Base-by-base conservation (phyloP, 352 stramenopile species). In the Phytopythium ostracodes region DNA sequence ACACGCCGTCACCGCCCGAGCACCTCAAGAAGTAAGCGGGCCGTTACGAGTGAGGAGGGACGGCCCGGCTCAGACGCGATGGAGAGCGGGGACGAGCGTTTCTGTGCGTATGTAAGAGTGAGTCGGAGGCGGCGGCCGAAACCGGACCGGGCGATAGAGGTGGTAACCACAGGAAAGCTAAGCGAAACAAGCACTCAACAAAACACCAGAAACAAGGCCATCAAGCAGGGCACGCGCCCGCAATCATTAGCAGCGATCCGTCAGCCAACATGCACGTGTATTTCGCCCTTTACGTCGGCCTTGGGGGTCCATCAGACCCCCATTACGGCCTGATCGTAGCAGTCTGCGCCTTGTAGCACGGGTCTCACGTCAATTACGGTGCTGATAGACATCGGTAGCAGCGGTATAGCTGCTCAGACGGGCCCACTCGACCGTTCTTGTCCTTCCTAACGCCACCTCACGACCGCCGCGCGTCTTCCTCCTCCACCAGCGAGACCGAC, bases 1-100 rank as follows among this genome's bases (percentile, higher is more conserved):
- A 84, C 69, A 74, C 73, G 68, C 84, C 84, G 17, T 73, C 77
- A 40, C 75, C 84, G 43, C 84, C 84, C 33, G 75, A 82, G 60
- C 75, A 88, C 64, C 68, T 90, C 29, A 79, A 91, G 70, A 74
- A 86, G 52, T 70, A 72, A 36, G 51, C 51, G 31, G 17, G 7
- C 1, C n/a, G 8, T 20, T 5, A 38, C 7, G 29, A 7, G 29
- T 7, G 29, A 33, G 29, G 33, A 10, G 33, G 33, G 14, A 14
- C 33, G 33, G 25, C 49, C 49, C 14, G 3, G 46, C 46, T 4
- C 2, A 6, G 43, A 24, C 22, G 46, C 20, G 18, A 9, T 17
- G 46, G 14, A 6, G 46, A 52, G n/a, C 15, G 46, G 27, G 46
- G 27, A 8, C 22, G 46, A 42, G 15, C 7, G 22, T 4, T 17